Conservation (phyloP, 2,329 filamentous ascomycete genomes). For the Fusarium ramigenum region DNA sequence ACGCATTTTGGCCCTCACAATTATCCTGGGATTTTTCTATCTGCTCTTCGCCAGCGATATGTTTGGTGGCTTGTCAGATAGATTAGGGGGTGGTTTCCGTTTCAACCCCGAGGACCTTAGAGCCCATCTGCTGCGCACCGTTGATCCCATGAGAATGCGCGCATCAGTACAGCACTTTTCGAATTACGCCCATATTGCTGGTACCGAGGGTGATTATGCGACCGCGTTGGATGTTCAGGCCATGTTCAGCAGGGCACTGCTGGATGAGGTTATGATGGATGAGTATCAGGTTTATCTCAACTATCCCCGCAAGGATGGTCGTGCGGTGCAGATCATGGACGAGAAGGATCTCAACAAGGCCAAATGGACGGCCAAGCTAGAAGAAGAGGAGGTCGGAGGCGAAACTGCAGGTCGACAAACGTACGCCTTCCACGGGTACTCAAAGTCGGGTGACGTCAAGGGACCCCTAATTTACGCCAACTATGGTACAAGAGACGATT, state of each 20-base stretch:
- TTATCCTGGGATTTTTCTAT: constrained; percentile 83
- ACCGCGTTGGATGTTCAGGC: constrained; percentile 85
- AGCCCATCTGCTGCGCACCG: constrained; percentile 75
- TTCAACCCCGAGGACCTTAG: constrained; percentile 88
- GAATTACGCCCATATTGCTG: constrained; percentile 87
- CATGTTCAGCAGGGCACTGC: constrained; percentile 74
- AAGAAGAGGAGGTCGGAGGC: constrained; percentile 77
- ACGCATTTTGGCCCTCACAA: constrained; percentile 76
- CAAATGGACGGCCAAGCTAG: constrained; percentile 81
- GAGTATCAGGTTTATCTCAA: constrained; percentile 92
- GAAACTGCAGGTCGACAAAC: constrained; percentile 74
- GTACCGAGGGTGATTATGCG: constrained; percentile 91
- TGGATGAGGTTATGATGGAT: constrained; percentile 81
- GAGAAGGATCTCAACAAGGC: constrained; percentile 65
- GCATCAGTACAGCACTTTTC: constrained; percentile 82
- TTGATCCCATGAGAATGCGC: constrained; percentile 75
- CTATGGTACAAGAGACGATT: constrained; percentile 87
- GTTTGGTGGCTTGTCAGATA: constrained; percentile 72
- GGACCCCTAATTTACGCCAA: constrained; percentile 93
- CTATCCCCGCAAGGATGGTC: constrained; percentile 81
- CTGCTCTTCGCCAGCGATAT: constrained; percentile 87
- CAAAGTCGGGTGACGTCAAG: constrained; percentile 83
- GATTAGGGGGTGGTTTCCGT: constrained; percentile 70
- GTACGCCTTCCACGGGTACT: constrained; percentile 86
- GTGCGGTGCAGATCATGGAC: constrained; percentile 82